A percentile compares a stretch with the other conserved stretches of the same genome.
Conservation (phyloP, 768 basidiomycete species). For the Boletus huronensis region DNA sequence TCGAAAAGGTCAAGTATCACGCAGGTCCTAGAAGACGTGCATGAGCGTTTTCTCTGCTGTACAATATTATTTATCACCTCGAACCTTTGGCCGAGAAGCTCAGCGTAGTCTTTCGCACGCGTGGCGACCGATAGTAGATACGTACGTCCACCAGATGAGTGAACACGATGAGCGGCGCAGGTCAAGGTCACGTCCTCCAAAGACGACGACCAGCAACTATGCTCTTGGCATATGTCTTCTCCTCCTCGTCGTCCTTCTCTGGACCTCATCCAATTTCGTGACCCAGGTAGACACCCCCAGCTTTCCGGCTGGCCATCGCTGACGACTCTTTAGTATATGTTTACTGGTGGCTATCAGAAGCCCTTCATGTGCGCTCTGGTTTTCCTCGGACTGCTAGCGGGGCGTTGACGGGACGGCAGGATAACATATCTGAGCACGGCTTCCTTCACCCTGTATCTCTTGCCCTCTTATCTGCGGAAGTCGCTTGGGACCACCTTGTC, state of each 20-base stretch:
- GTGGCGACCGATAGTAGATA: neutral
- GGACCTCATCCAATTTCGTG: slow-evolving; percentile 87
- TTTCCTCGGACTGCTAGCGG: neutral
- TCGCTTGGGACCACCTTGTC: slow-evolving; percentile 7
- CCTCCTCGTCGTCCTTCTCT: slow-evolving; percentile 74
- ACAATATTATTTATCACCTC: slow-evolving; percentile 3
- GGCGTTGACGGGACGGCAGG: slow-evolving; percentile 35
- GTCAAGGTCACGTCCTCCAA: slow-evolving; percentile 9
- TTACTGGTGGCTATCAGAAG: slow-evolving; percentile 75
- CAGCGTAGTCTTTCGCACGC: slow-evolving; percentile 9
- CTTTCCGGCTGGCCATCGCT: neutral
- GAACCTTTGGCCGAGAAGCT: too few species aligned
- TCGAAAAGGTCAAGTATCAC: slow-evolving; percentile 84
- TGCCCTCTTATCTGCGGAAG: slow-evolving; percentile 52
- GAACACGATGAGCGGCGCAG: slow-evolving; percentile 12
- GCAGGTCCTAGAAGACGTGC: slow-evolving; percentile 33
- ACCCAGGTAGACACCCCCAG: slow-evolving; percentile 55
- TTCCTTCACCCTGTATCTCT: slow-evolving; percentile 79
- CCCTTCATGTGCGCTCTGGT: slow-evolving; percentile 69
- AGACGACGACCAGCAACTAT: slow-evolving; percentile 35
- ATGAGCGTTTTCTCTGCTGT: slow-evolving; percentile 5
- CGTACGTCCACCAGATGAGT: slow-evolving; percentile 18
- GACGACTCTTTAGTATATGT: slow-evolving; percentile 39
- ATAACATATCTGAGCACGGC: slow-evolving; percentile 91
- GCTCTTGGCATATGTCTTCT: slow-evolving; percentile 64